phyloP scores from a whole-genome alignment of 106 monocot genomes.

The Hemerocallis citrina region DNA sequence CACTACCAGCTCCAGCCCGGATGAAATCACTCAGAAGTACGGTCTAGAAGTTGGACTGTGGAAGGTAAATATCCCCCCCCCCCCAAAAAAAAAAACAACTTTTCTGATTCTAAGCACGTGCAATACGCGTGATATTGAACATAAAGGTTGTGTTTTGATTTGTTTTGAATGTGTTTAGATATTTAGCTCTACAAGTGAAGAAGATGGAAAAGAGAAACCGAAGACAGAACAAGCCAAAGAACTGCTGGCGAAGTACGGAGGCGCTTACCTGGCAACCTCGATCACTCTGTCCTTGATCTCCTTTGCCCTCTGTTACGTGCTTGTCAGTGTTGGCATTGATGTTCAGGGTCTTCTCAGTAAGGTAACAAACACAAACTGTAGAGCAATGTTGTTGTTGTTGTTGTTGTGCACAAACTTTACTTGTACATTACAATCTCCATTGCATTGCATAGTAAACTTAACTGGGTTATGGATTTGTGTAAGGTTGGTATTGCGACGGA shows the following conservation, averaged over 20 bases:
- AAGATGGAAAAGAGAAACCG: constrained; percentile 43
- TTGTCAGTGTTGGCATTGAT: constrained; percentile 73
- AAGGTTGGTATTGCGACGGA: constrained; percentile 67
- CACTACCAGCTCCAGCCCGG: constrained; percentile 20
- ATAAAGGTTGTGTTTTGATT: too few relatives aligned
- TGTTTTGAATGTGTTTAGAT: constrained; percentile 32
- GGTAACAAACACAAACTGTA: constrained; percentile 37
- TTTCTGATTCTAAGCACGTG: neutral
- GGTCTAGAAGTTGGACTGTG: constrained; percentile 91
- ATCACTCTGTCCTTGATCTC: constrained; percentile 90
- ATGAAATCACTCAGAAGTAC: constrained; percentile 72
- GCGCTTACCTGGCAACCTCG: constrained; percentile 88
- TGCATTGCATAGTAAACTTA: neutral
- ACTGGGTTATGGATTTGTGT: neutral
- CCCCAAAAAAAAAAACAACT: too few relatives aligned
- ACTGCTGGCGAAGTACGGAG: constrained; percentile 82
- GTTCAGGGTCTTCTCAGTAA: constrained; percentile 65
- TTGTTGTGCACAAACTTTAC: too few relatives aligned
- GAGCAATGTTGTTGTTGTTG: too few relatives aligned
- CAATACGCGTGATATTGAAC: too few relatives aligned
- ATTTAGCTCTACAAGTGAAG: constrained; percentile 55
- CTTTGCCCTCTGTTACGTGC: constrained; percentile 78
- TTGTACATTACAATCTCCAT: too few relatives aligned
- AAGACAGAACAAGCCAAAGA: constrained; percentile 84
- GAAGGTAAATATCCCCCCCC: constrained; percentile 42